Percentiles rank a stretch among this genome's conserved stretches.
Conservation (phyloP, 1,139 yeast genomes). For the Scheffersomyces illinoinensis region DNA sequence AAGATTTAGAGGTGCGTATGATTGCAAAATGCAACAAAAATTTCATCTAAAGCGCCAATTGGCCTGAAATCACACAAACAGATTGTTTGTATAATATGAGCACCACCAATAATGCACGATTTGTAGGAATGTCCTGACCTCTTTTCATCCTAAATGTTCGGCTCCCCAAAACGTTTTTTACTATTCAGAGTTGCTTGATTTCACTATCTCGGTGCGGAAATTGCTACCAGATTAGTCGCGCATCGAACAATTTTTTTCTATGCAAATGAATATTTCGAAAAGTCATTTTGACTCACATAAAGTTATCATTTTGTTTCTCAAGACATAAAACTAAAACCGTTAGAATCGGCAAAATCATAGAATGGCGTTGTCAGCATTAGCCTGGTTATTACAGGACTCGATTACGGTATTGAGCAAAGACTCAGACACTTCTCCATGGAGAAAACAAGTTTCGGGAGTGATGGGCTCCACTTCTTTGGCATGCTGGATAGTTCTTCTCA, state of each 20-base stretch:
- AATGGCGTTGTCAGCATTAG: not conserved
- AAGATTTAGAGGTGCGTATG: not conserved
- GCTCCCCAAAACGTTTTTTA: no score
- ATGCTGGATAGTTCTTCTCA: conserved; percentile 77
- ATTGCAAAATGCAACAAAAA: not conserved
- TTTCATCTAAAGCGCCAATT: not conserved
- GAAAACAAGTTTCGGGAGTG: conserved; percentile 55
- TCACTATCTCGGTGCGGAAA: not conserved
- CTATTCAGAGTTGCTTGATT: not conserved
- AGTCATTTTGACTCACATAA: not conserved
- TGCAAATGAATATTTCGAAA: not conserved
- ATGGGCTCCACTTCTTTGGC: conserved; percentile 71
- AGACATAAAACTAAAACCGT: not conserved
- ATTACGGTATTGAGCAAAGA: not conserved
- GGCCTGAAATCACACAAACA: not conserved
- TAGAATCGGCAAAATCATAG: not conserved
- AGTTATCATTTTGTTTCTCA: not conserved
- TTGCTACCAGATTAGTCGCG: not conserved
- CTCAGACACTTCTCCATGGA: conserved; percentile 18
- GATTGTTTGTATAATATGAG: not conserved
- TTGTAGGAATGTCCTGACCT: no score
- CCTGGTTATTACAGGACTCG: not conserved
- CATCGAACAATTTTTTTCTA: not conserved
- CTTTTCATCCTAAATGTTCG: no score
- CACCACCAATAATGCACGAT: not conserved